These are phyloP conservation scores for Sideroxylon spinosum DNA, from an alignment of 179 eudicot genomes.

Conservation along the genomic window DNA sequence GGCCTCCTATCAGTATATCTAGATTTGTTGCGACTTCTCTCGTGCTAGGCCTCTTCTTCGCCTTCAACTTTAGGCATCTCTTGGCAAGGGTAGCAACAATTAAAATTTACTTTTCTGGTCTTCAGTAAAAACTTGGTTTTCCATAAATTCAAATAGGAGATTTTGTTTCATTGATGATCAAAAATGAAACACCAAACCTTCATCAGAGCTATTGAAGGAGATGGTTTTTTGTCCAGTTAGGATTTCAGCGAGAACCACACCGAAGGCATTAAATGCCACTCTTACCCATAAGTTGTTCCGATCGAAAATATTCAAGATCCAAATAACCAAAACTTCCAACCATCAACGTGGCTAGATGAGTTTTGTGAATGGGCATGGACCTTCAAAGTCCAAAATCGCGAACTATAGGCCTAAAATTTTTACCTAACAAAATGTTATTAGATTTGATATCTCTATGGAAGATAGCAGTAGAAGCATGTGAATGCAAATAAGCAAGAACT, in stretches of 20 bases:
- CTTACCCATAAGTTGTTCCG: slow-evolving; percentile 15
- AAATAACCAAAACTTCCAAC: slow-evolving; percentile 24
- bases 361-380: slow-evolving; percentile 8
- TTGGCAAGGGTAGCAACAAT: slow-evolving; percentile 17
- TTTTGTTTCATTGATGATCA: slow-evolving; percentile 10
- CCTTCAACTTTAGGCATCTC: slow-evolving; percentile 17
- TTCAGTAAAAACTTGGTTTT: neutral
- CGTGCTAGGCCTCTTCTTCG: slow-evolving; percentile 17
- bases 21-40: slow-evolving; percentile 22
- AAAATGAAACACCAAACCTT: slow-evolving; percentile 8
- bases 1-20: too few relatives aligned
- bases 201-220: neutral
- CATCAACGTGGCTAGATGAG: slow-evolving; percentile 12
- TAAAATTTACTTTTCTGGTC: slow-evolving; percentile 10
- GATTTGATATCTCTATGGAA: slow-evolving; percentile 22
- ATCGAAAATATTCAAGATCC: slow-evolving; percentile 17
- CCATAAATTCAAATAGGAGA: neutral
- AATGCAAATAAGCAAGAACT: slow-evolving; percentile 24
- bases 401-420: slow-evolving; percentile 11
- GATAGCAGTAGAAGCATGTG: slow-evolving; percentile 11
- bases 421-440: slow-evolving; percentile 17
- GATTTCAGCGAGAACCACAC: slow-evolving; percentile 21
- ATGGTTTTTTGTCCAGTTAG: slow-evolving; percentile 13
- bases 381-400: slow-evolving; percentile 22
- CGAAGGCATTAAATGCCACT: slow-evolving; percentile 22